Percentiles rank a stretch among this genome's conserved stretches.
These are phyloP conservation scores for Cryoendolithus antarcticus DNA, from an alignment of 2,329 filamentous ascomycete genomes.

Conservation along the genomic window DNA sequence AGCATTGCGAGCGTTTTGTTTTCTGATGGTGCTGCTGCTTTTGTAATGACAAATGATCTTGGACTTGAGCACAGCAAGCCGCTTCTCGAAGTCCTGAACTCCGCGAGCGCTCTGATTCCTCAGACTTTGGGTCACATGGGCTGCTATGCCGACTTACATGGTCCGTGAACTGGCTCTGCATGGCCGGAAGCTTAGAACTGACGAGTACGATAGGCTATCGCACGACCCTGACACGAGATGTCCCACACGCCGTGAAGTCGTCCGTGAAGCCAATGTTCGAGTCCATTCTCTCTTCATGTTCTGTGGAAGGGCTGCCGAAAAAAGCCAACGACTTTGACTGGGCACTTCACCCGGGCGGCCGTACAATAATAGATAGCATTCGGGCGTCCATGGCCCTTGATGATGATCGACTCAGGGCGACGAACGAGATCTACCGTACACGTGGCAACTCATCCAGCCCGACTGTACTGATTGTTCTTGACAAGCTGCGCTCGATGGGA, in stretches of 20 bases:
- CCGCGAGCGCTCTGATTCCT: slow-evolving; percentile 51
- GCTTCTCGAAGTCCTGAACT: slow-evolving; percentile 50
- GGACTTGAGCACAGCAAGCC: slow-evolving; percentile 28
- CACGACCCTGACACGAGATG: slow-evolving; percentile 14
- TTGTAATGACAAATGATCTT: slow-evolving; percentile 52
- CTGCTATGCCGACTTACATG: slow-evolving; percentile 52
- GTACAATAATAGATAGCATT: slow-evolving; percentile 52
- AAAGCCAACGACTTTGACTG: slow-evolving; percentile 46
- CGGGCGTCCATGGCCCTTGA: slow-evolving; percentile 46
- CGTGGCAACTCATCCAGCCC: slow-evolving; percentile 57
- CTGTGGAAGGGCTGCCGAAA: not conserved
- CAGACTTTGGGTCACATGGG: slow-evolving; percentile 51
- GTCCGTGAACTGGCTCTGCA: slow-evolving; percentile 25
- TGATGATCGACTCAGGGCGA: slow-evolving; percentile 55
- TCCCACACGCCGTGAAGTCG: slow-evolving; percentile 2
- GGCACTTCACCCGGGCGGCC: slow-evolving; percentile 60
- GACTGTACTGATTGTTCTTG: slow-evolving; percentile 56
- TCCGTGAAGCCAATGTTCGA: slow-evolving; percentile 5
- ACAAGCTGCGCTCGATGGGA: slow-evolving; percentile 39
- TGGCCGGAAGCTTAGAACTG: not conserved
- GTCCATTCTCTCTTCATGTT: not conserved
- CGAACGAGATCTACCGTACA: slow-evolving; percentile 55
- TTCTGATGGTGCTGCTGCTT: slow-evolving; percentile 55
- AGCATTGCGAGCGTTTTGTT: slow-evolving; percentile 56
- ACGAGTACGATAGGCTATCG: slow-evolving; percentile 3